Base-by-base conservation (phyloP, 1,284 basidiomycete genomes). In the Rhizoctonia solani region DNA sequence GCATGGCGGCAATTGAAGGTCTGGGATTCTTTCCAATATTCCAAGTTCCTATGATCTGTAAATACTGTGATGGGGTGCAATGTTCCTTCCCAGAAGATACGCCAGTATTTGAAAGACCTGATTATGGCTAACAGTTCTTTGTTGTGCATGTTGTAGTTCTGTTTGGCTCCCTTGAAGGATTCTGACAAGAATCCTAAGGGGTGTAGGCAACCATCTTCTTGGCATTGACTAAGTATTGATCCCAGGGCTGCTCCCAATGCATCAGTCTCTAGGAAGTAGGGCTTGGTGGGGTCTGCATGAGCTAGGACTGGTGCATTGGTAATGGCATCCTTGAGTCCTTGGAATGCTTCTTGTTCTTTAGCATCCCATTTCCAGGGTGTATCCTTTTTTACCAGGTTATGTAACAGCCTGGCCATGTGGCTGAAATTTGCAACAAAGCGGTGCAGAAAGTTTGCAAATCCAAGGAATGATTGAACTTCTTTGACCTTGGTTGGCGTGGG, bases 41-140 rank as follows among this genome's bases (percentile, higher is more conserved):
- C 76, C 76, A 11, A 75, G 68, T 81, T 82, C 11, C 76, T 73
- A 68, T 84, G 81, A 69, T 85, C 79, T 0, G 78, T 76, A 54
- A 72, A 73, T 21, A 82, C 73, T 0, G 69, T 71, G 34, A 79
- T 68, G 0, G 61, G 42, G 0, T 75, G 44, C 4, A 21, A 13
- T 1, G 71, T 46, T n/a, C 79, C 79, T 66, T 75, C 70, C 16
- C 74, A 63, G 50, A 74, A 74, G 19, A 71, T 67, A 3, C 72
- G 59, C 74, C 74, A 77, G 19, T 67, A 25, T 14, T 70, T 39
- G 4, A 69, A 47, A 4, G 63, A 52, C 2, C 41, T 4, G 5
- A 66, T 37, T 23, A 69, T 69, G 1, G 68, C 73, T 3, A 75
- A 68, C 4, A 78, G 50, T 59, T 79, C 76, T 66, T 78, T 75